These are phyloP conservation scores for Ensete ventricosum DNA, from an alignment of 176 grass and related monocot genomes.

Conservation along the genomic window DNA sequence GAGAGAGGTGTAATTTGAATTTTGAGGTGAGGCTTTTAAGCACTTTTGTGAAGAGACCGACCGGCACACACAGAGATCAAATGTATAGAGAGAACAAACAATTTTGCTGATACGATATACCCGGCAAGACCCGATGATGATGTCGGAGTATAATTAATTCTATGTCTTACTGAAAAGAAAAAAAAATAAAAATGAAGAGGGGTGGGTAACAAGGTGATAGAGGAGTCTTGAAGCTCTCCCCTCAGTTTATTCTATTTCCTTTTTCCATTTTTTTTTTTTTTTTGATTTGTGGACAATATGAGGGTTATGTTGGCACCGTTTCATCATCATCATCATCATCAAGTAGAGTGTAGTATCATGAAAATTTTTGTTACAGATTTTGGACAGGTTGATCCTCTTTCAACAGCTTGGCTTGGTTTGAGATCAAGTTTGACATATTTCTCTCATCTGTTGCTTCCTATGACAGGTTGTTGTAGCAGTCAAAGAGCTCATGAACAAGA, in stretches of 20 bases:
- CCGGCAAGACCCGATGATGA: not conserved
- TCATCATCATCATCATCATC: not conserved
- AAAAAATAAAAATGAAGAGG: too few relatives aligned
- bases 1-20: not conserved
- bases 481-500: not conserved
- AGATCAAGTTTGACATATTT: not conserved
- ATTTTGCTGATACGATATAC: not conserved
- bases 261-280: too few relatives aligned
- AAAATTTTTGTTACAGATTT: not conserved
- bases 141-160: not conserved
- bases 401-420: not conserved
- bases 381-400: not conserved
- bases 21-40: not conserved
- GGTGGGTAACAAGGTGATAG: too few relatives aligned
- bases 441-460: not conserved
- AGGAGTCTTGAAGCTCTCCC: not conserved
- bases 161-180: not conserved
- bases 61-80: not conserved
- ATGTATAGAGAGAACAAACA: constrained; percentile 2
- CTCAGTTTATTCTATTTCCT: not conserved
- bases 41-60: not conserved
- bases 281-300: not conserved
- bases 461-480: not conserved
- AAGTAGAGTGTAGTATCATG: not conserved
- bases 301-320: not conserved